Evolutionary conservation across 108 stramenopile species (phyloP), one percentile per base, ranked within the genome.

Genomic region (Cyclotella kingstonii): DNA sequence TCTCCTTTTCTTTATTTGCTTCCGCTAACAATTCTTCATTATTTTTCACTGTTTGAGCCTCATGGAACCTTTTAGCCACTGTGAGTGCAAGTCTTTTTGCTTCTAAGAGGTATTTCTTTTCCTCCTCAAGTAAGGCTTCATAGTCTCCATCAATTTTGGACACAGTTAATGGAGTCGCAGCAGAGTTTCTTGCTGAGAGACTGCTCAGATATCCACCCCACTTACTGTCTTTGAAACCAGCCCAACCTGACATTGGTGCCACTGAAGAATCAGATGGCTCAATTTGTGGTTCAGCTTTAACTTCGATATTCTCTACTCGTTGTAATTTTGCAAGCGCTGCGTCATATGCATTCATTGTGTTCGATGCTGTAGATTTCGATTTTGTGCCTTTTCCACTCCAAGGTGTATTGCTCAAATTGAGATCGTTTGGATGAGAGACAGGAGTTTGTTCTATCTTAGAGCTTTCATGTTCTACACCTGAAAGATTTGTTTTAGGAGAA

Each of bases 241-340:
- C 61, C 70, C 70, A 51, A 12, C 61, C 70, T 17, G 54, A 63
- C 56, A 64, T 63, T 18, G 69, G 52, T n/a, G 57, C 56, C 11
- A 35, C 28, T 46, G 59, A 53, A 44, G 25, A 21, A 33, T 60
- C 23, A 38, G 41, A 5, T 27, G 47, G 48, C 19, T 36, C 19
- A 15, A 35, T 33, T 1, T 7, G 7, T 30, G 43, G 15, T 9
- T 4, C 12, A 21, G 35, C 21, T 23, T 6, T 2, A 44, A 41
- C 10, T 28, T 45, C 11, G 22, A 6, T 23, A 12, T 5, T 11
- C 9, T 34, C 19, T 55, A 39, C 38, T 42, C 44, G 52, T 33
- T 46, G 27, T 36, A 31, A 23, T 34, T 48, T 35, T 40, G 42
- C 41, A 22, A 65, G 40, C 10, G 63, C 63, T 12, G 8, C 7